Conservation (phyloP, 805 yeast species). For the Candida ascalaphidarum region DNA sequence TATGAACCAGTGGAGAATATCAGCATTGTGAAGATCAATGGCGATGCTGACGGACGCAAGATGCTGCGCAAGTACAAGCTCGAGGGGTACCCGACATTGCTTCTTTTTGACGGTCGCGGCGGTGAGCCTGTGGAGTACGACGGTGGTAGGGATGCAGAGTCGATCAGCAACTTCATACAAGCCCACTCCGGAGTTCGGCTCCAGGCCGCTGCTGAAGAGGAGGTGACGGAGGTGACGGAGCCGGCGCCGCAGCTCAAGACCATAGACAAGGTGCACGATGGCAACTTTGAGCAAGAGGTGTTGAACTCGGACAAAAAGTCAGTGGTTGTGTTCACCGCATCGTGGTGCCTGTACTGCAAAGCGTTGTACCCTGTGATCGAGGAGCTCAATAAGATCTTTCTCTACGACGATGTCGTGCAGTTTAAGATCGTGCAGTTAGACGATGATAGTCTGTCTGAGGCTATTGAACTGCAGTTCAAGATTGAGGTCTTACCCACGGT, state of each 20-base stretch:
- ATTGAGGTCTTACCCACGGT: constrained; percentile 47
- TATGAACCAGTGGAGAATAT: constrained; percentile 27
- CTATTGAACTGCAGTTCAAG: constrained; percentile 17
- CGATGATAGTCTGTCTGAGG: too few species aligned
- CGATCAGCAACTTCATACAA: constrained; percentile 46
- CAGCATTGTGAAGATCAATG: constrained; percentile 50
- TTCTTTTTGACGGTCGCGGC: constrained; percentile 46
- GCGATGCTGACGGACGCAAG: constrained; percentile 44
- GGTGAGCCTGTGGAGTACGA: constrained; percentile 45
- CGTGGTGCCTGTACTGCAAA: constrained; percentile 55
- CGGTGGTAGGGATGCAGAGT: constrained; percentile 44
- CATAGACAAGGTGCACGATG: constrained; percentile 29
- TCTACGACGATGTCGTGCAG: constrained; percentile 27
- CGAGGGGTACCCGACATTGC: constrained; percentile 60
- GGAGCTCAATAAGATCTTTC: constrained; percentile 32
- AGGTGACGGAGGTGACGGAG: constrained; percentile 10
- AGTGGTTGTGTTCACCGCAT: constrained; percentile 49
- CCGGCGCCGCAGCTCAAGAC: too few species aligned
- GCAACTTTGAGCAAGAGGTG: constrained; percentile 35
- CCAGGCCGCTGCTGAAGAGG: neutral
- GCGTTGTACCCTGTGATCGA: constrained; percentile 43
- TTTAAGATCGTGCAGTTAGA: constrained; percentile 23
- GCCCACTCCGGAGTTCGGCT: constrained; percentile 20
- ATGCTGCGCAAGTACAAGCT: constrained; percentile 43
- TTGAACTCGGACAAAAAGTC: constrained; percentile 20